Base-by-base conservation (phyloP, 768 basidiomycete species). In the Lactarius akahatsu region DNA sequence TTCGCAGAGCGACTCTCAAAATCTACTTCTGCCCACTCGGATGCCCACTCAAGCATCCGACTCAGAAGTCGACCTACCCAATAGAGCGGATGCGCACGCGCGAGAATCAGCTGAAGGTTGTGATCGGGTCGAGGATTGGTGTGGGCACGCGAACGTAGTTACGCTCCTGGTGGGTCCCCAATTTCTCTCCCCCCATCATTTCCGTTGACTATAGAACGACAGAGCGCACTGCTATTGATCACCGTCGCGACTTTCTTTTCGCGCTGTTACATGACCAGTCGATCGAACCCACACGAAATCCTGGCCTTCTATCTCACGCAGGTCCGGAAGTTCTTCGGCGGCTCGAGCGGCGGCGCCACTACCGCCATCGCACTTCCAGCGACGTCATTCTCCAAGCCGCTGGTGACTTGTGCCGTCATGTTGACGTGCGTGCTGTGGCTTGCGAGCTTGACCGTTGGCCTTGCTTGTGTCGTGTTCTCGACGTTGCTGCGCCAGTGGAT, bases 371-470 rank as follows among this genome's bases (percentile, higher is more conserved):
- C 45, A 20, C 30, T 15, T n/a, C 15, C 61, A 10, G 28, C 28
- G 3, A 16, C 41, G 3, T n/a, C 15, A 52, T 52, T 52, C 28
- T 23, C 62, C 56, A 9, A 16, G 23, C 41, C 43, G 26, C 36
- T 4, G 28, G 6, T 15, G 4, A 4, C 52, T 26, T 4, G 47
- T 1, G 2, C 30, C 18, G 30, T 41, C 47, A 4, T 30, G 8
- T 23, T 41, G 30, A 64, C 58, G 20, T 41, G 26, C 30, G 30
- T 20, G 57, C 30, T 64, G 28, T 64, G 63, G 63, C 20, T 59
- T 23, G 23, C 58, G n/a, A 59, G 63, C 58, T 54, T 59, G 38
- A 58, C 16, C 13, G 20, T 58, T 50, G 28, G 63, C 11, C 57
- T 64, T 41, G 50, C 28, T n/a, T 64, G 63, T 34, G 38, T 26